Base-by-base conservation (phyloP, 2,329 filamentous ascomycete species). In the Penicillium hordei region DNA sequence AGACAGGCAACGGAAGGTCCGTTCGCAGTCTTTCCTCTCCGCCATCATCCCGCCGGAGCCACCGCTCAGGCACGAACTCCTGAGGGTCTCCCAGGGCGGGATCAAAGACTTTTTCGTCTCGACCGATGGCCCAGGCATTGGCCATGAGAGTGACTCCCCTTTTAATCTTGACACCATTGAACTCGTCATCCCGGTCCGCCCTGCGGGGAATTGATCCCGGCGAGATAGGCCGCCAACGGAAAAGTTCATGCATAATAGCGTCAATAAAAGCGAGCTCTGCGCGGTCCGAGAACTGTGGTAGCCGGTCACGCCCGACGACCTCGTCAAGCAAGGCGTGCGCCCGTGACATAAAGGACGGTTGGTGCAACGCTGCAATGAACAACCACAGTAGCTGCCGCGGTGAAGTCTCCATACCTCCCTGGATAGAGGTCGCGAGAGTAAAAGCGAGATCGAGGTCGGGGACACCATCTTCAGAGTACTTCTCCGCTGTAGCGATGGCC, bases 381-480 rank as follows among this genome's bases (percentile, higher is more conserved):
- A 76, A 76, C 46, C 77, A 78, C 58, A 79, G 77, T 25, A 81
- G 69, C 0, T 79, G 80, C 9, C 77, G 78, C 0, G 79, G 78
- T 0, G 78, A 81, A 0, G 80, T 83, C 63, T 82, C 80, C 46
- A 75, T 81, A 21, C 80, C 76, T 19, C 79, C 80, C 27, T 80
- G 79, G 57, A 81, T 78, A 3, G 81, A 71, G 0, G 75, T 77
- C 4, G 76, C 78, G 1, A 80, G 76, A 5, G 80, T 75, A 61
- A 78, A 81, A 2, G 77, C 75, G 58, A 82, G 77, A 58, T 81
- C 75, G 12, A 73, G 72, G 34, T 79, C 77, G 0, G 75, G 74
- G 7, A 82, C 44, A 0, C 46, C 50, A 0, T 13, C 44, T 1
- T 57, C 68, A 0, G 65, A 68, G 56, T 78, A 72, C 42, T 80